Conservation (phyloP, 2,329 filamentous ascomycete species). For the Stagonosporopsis chrysanthemi region DNA sequence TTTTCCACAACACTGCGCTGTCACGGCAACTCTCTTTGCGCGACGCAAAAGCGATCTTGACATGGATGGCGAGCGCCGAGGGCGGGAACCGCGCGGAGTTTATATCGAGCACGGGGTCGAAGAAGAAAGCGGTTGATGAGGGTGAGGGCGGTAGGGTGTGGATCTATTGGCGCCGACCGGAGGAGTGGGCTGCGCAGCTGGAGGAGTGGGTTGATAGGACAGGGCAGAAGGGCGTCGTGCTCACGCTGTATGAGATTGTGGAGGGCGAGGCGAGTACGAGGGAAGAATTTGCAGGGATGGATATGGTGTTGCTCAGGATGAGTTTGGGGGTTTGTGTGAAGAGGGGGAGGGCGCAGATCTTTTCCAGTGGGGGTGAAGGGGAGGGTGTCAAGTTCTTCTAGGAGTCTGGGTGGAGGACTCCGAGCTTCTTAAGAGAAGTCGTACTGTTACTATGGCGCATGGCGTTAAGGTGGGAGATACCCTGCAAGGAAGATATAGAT, state of each 20-base stretch:
- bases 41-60: slow-evolving; percentile 62
- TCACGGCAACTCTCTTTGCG: slow-evolving; percentile 57
- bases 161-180: slow-evolving; percentile 84
- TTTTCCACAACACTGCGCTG: slow-evolving; percentile 61
- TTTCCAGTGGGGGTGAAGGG: slow-evolving; percentile 73
- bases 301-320: slow-evolving; percentile 79
- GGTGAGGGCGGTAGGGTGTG: slow-evolving; percentile 58
- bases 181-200: slow-evolving; percentile 86
- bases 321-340: slow-evolving; percentile 84
- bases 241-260: slow-evolving; percentile 90
- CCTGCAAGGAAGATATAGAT: not conserved
- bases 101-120: slow-evolving; percentile 49
- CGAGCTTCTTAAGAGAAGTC: not conserved
- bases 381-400: slow-evolving; percentile 93
- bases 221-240: slow-evolving; percentile 84
- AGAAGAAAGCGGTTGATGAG: slow-evolving; percentile 34
- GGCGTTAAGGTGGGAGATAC: slow-evolving; percentile 19
- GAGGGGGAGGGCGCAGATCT: slow-evolving; percentile 89
- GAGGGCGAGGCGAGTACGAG: slow-evolving; percentile 81
- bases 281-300: slow-evolving; percentile 84
- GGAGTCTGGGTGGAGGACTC: not conserved
- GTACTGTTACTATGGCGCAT: slow-evolving; percentile 4
- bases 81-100: slow-evolving; percentile 71
- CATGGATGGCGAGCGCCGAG: slow-evolving; percentile 62
- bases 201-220: slow-evolving; percentile 85